A percentile compares a stretch with the other conserved stretches of the same genome.
phyloP scores from a whole-genome alignment of 2,329 filamentous ascomycete genomes.

The Leptosphaerulina australis region DNA sequence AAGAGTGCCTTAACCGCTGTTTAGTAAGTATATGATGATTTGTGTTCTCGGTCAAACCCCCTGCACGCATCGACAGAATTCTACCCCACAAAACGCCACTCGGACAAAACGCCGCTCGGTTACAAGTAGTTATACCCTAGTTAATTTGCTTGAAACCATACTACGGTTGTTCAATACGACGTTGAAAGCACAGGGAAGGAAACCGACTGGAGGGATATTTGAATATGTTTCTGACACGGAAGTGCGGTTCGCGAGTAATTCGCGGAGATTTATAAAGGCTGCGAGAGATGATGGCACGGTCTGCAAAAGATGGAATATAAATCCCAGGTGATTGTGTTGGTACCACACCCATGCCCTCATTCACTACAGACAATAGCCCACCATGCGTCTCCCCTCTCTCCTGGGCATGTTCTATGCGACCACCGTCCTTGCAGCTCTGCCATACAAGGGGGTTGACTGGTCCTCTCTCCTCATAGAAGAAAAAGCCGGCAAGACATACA shows the following conservation, averaged over 20 bases:
- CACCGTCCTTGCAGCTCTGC: constrained; percentile 55
- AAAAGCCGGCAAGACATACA: constrained; percentile 65
- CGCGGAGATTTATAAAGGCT: background rate
- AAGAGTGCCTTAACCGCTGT: too few relatives aligned
- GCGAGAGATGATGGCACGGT: background rate
- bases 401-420: constrained; percentile 29
- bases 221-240: background rate
- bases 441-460: constrained; percentile 72
- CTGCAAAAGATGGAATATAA: constrained; percentile 1
- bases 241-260: background rate
- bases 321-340: background rate
- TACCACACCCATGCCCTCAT: background rate
- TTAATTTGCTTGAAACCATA: constrained; percentile 16
- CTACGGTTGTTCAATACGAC: constrained; percentile 1
- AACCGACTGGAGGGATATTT: constrained; percentile 3
- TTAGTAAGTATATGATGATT: too few relatives aligned
- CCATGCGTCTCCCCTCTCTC: constrained; percentile 38
- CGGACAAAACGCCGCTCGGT: background rate
- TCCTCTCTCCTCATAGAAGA: constrained; percentile 71
- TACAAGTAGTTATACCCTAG: constrained; percentile 1
- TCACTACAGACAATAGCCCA: constrained; percentile 4
- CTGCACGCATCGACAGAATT: too few relatives aligned
- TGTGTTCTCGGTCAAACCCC: too few relatives aligned
- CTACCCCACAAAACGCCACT: constrained; percentile 6
- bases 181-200: background rate